Conservation (phyloP, 2,329 filamentous ascomycete species). For the Rutstroemia sp. region DNA sequence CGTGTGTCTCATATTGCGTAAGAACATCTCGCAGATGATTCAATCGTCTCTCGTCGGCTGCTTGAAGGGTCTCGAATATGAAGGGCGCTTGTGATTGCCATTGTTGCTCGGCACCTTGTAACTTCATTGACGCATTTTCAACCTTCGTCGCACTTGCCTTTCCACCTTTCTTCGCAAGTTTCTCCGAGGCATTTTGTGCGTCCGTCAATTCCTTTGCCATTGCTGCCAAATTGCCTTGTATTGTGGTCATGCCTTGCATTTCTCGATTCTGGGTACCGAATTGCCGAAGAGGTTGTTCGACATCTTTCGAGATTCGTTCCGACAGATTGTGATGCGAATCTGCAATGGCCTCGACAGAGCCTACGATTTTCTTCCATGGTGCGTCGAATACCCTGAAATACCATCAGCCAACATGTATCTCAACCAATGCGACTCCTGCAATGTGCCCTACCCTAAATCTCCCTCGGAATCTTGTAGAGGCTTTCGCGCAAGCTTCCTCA, state of each 20-base stretch:
- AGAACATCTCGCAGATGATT: slow-evolving; percentile 87
- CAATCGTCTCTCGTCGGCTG: slow-evolving; percentile 78
- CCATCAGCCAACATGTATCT: not conserved
- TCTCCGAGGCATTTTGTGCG: slow-evolving; percentile 79
- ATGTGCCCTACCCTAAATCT: slow-evolving; percentile 71
- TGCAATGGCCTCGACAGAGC: slow-evolving; percentile 72
- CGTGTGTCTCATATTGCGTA: slow-evolving; percentile 88
- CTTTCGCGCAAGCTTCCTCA: slow-evolving; percentile 73
- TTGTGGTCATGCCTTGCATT: slow-evolving; percentile 70
- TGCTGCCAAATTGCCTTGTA: slow-evolving; percentile 70
- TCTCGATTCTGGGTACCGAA: slow-evolving; percentile 68
- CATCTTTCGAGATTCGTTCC: slow-evolving; percentile 76
- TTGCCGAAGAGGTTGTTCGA: slow-evolving; percentile 73
- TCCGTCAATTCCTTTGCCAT: slow-evolving; percentile 82
- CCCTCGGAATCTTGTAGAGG: slow-evolving; percentile 67
- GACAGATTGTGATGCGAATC: slow-evolving; percentile 77
- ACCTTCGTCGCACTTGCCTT: slow-evolving; percentile 73
- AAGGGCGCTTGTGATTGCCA: slow-evolving; percentile 95
- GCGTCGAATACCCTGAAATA: slow-evolving; percentile 72
- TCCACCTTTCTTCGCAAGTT: slow-evolving; percentile 69
- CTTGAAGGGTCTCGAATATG: slow-evolving; percentile 88
- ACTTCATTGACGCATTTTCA: slow-evolving; percentile 61
- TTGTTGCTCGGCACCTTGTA: slow-evolving; percentile 72
- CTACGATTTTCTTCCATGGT: slow-evolving; percentile 83
- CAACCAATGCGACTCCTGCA: not conserved